Conservation (phyloP, 2,329 filamentous ascomycete species). For the Pseudogymnoascus sp. region DNA sequence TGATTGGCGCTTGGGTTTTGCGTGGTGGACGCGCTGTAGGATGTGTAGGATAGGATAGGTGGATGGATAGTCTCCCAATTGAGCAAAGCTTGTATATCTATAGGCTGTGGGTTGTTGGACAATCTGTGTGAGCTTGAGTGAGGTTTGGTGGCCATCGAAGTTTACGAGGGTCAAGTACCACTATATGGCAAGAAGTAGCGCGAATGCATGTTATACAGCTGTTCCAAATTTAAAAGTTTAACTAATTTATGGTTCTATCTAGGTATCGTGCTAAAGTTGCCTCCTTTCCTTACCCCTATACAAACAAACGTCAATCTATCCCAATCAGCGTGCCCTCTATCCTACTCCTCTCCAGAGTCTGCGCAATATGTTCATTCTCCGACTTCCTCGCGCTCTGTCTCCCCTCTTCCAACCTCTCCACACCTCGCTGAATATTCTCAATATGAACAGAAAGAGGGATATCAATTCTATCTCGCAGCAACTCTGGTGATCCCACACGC, state of each 20-base stretch:
- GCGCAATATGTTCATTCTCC: conserved; percentile 51
- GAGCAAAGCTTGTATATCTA: conserved; percentile 4
- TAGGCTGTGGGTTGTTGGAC: neutral
- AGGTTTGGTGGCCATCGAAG: neutral
- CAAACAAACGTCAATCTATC: neutral
- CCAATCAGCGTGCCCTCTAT: conserved; percentile 29
- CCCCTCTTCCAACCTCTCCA: conserved; percentile 63
- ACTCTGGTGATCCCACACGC: conserved; percentile 58
- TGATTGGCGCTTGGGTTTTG: neutral
- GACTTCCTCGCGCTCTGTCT: conserved; percentile 51
- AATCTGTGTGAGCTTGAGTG: neutral
- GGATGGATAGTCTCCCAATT: conserved; percentile 5
- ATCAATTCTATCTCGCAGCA: conserved; percentile 43
- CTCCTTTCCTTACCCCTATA: neutral
- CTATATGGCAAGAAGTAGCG: neutral
- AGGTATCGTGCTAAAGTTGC: neutral
- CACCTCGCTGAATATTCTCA: conserved; percentile 63
- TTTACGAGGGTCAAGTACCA: neutral
- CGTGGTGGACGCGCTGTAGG: neutral
- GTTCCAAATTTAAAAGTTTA: neutral
- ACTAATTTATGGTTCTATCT: neutral
- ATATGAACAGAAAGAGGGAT: conserved; percentile 68
- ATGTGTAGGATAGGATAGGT: conserved; percentile 6
- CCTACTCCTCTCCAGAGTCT: conserved; percentile 43
- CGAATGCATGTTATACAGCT: neutral